A percentile compares a stretch with the other conserved stretches of the same genome.
phyloP scores from a whole-genome alignment of 192 early-diverging fungal genomes.

The Neocallimastix lanati region DNA sequence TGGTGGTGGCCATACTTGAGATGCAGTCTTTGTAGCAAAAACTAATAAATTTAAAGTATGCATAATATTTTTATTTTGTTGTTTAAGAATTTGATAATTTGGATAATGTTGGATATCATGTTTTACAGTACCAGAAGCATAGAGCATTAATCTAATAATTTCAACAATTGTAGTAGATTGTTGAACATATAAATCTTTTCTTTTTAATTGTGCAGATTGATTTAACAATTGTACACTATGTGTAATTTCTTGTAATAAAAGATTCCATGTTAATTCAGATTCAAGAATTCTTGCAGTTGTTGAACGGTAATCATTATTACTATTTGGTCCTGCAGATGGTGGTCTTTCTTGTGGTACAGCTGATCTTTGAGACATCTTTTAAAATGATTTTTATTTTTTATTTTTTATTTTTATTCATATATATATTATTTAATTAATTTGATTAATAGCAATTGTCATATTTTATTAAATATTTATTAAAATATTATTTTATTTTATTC shows the following conservation, averaged over 20 bases:
- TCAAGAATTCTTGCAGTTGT: background rate
- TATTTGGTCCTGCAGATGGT: background rate
- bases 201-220: constrained; percentile 14
- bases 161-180: constrained; percentile 46
- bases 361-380: background rate
- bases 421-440: no score
- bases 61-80: background rate
- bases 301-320: background rate
- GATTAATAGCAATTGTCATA: no score
- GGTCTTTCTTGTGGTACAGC: background rate
- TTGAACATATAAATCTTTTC: constrained; percentile 30
- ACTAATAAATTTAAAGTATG: constrained; percentile 20
- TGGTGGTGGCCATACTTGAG: constrained; percentile 79
- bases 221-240: constrained; percentile 6
- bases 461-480: no score
- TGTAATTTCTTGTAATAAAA: background rate
- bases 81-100: background rate
- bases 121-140: constrained; percentile 54
- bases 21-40: constrained; percentile 59
- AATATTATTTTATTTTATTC: no score
- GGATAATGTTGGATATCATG: constrained; percentile 27
- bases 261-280: background rate
- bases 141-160: constrained; percentile 67
- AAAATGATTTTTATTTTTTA: no score
- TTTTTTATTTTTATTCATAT: no score